Evolutionary conservation across 2,329 filamentous ascomycete species (phyloP).

Genomic region (Fusarium tricinctum): DNA sequence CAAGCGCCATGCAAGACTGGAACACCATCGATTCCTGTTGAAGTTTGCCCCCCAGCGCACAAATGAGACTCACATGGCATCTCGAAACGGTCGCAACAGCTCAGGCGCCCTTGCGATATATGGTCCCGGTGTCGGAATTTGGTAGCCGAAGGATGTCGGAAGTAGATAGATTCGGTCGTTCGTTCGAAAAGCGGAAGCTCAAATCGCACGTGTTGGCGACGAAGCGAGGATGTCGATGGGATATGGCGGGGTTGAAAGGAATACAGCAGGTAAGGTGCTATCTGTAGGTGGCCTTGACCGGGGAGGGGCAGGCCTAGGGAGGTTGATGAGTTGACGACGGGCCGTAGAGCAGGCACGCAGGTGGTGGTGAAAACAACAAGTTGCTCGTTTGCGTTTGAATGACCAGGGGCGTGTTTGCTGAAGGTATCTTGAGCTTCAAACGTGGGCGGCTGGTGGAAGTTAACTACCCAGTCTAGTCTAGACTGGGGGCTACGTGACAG

Average conservation of each 20-base stretch:
- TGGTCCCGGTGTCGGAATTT: constrained; percentile 38
- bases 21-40: constrained; percentile 16
- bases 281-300: constrained; percentile 21
- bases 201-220: constrained; percentile 39
- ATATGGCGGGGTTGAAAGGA: constrained; percentile 49
- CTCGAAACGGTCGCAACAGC: constrained; percentile 50
- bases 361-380: constrained; percentile 8
- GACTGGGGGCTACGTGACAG: constrained; percentile 22
- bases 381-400: constrained; percentile 13
- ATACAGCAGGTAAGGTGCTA: constrained; percentile 25
- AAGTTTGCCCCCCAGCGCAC: constrained; percentile 23
- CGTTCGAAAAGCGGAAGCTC: constrained; percentile 34
- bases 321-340: neutral
- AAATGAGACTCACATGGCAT: constrained; percentile 57
- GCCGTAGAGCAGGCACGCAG: neutral
- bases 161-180: constrained; percentile 36
- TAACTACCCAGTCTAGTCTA: neutral
- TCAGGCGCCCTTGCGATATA: constrained; percentile 40
- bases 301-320: constrained; percentile 1
- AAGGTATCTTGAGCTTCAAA: constrained; percentile 38
- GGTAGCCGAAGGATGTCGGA: constrained; percentile 28
- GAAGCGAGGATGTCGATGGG: constrained; percentile 29
- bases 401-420: constrained; percentile 9
- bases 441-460: constrained; percentile 18
- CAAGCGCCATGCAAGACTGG: constrained; percentile 13